These are phyloP conservation scores for Trichoderma sp. DNA, from an alignment of 2,329 filamentous ascomycete species.

Conservation along the genomic window DNA sequence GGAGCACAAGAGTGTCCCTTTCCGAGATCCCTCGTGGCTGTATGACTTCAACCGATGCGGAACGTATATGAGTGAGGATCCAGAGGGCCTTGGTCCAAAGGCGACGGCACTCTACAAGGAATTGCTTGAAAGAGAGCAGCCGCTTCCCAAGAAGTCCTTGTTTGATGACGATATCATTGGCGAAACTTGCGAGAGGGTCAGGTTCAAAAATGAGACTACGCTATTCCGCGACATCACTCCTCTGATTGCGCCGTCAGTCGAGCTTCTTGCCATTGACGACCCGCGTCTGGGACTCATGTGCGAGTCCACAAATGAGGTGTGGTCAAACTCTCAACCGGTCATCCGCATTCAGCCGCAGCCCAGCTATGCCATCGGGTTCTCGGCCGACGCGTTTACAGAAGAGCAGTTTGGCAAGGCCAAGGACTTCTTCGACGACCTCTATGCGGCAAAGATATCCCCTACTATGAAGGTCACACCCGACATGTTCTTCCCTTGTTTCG, in stretches of 20 bases:
- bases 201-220: conserved; percentile 39
- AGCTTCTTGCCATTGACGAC: conserved; percentile 39
- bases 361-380: conserved; percentile 49
- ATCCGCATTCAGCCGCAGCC: conserved; percentile 45
- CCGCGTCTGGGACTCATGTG: conserved; percentile 39
- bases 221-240: conserved; percentile 45
- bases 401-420: conserved; percentile 47
- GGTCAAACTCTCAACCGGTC: conserved; percentile 46
- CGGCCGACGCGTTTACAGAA: conserved; percentile 45
- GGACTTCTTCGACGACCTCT: conserved; percentile 42
- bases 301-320: conserved; percentile 49
- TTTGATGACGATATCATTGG: conserved; percentile 46
- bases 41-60: background rate
- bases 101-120: background rate
- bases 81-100: background rate
- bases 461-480: conserved; percentile 50
- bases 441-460: conserved; percentile 41
- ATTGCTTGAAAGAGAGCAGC: conserved; percentile 40
- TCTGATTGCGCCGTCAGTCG: conserved; percentile 45
- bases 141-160: conserved; percentile 39
- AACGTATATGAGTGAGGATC: conserved; percentile 3
- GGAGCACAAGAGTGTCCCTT: conserved; percentile 7
- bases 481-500: conserved; percentile 55
- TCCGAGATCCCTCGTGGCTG: conserved; percentile 1
- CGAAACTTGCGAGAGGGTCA: conserved; percentile 38